Conservation (phyloP, 176 grass and related monocot species). For the Hsuehochloa calcarea region DNA sequence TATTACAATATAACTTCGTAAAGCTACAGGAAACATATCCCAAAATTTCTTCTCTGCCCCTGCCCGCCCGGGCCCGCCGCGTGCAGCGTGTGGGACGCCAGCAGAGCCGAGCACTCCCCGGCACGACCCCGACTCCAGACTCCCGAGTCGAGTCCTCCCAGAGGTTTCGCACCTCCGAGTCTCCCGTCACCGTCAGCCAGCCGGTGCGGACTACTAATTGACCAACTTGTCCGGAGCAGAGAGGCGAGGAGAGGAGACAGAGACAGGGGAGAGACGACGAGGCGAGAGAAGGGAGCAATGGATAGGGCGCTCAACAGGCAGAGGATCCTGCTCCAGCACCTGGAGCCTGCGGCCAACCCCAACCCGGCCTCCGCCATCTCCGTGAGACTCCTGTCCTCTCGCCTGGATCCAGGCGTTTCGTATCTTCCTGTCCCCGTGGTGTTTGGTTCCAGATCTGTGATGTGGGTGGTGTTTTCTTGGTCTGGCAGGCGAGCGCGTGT, state of each 20-base stretch:
- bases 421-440: neutral
- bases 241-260: neutral
- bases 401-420: neutral
- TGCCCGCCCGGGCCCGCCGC: too few relatives aligned
- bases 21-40: too few relatives aligned
- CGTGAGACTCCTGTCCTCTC: conserved; percentile 9
- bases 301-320: conserved; percentile 88
- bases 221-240: neutral
- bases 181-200: neutral
- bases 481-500: conserved; percentile 57
- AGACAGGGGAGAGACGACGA: neutral
- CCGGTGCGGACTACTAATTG: neutral
- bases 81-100: neutral
- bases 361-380: conserved; percentile 36
- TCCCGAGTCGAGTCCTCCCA: neutral
- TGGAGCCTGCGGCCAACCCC: conserved; percentile 43
- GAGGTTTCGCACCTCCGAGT: neutral
- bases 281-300: conserved; percentile 44
- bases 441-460: conserved; percentile 20
- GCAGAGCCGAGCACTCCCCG: too few relatives aligned
- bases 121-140: neutral
- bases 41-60: too few relatives aligned
- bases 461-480: neutral
- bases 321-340: conserved; percentile 70
- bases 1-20: too few relatives aligned